phyloP scores from a whole-genome alignment of 169 alveolate species.

The Gregarina niphandrodes region DNA sequence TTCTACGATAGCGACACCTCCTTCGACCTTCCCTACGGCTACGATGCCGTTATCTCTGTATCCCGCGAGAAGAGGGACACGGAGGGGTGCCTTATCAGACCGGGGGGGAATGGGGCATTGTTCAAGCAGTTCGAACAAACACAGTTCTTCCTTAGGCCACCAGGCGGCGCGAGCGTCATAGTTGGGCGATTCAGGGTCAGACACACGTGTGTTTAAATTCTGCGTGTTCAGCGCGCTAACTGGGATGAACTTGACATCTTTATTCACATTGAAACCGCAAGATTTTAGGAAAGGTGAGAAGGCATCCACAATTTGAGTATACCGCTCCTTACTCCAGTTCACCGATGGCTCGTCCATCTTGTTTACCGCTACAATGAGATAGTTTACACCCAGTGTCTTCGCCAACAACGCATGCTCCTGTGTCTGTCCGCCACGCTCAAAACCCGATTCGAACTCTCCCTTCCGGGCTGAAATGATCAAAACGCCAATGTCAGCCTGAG shows the following conservation, averaged over 20 bases:
- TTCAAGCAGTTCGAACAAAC: constrained; percentile 50
- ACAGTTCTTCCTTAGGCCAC: constrained; percentile 36
- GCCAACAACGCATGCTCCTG: constrained; percentile 96
- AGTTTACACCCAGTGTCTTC: constrained; percentile 77
- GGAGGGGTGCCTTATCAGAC: constrained; percentile 42
- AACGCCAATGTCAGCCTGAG: constrained; percentile 97
- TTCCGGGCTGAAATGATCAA: constrained; percentile 59
- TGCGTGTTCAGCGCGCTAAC: constrained; percentile 86
- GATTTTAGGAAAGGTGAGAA: constrained; percentile 55
- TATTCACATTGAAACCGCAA: constrained; percentile 58
- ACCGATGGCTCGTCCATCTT: constrained; percentile 96
- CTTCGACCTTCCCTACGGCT: constrained; percentile 69
- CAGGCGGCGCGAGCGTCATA: constrained; percentile 60
- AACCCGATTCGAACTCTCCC: constrained; percentile 98
- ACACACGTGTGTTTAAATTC: constrained; percentile 62
- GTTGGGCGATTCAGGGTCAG: constrained; percentile 34
- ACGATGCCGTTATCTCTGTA: constrained; percentile 63
- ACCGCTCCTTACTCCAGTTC: constrained; percentile 72
- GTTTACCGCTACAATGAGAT: constrained; percentile 81
- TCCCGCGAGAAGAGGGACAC: constrained; percentile 50
- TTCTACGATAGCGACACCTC: constrained; percentile 21
- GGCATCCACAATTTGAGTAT: constrained; percentile 40
- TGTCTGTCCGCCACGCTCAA: constrained; percentile 96
- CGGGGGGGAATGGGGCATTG: constrained; percentile 32
- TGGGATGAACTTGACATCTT: constrained; percentile 75